These are phyloP conservation scores for Sicyos baderoa DNA, from an alignment of 306 rosid species.

Conservation along the genomic window DNA sequence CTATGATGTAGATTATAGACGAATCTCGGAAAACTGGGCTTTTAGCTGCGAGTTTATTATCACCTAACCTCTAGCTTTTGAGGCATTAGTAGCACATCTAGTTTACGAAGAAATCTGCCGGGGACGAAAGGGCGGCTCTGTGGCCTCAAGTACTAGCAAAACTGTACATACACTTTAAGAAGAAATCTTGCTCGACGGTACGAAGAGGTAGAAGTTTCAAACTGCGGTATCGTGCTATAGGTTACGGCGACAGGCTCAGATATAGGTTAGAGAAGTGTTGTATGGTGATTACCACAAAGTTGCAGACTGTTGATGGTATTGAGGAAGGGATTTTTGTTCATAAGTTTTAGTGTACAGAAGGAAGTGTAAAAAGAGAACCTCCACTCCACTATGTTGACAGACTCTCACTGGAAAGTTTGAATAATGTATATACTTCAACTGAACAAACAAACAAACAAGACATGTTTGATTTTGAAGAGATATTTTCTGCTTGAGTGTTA, in stretches of 20 bases:
- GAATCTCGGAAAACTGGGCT: background rate
- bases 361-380: conserved; percentile 16
- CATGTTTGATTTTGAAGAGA: conserved; percentile 3
- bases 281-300: background rate
- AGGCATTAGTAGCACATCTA: conserved; percentile 8
- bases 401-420: conserved; percentile 9
- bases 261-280: background rate
- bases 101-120: background rate
- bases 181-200: background rate
- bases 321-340: background rate
- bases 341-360: background rate
- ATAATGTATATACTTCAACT: conserved; percentile 14
- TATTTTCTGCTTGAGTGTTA: background rate
- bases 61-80: conserved; percentile 6
- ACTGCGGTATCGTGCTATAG: conserved; percentile 6
- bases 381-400: conserved; percentile 7
- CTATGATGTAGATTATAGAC: conserved; percentile 23
- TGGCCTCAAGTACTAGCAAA: background rate
- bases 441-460: conserved; percentile 12
- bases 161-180: background rate
- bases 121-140: background rate
- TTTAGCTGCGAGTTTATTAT: background rate
- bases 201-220: background rate
- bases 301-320: background rate
- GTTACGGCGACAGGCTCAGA: background rate